Conservation (phyloP, 2,329 filamentous ascomycete genomes). For the Coniella lustricola region DNA sequence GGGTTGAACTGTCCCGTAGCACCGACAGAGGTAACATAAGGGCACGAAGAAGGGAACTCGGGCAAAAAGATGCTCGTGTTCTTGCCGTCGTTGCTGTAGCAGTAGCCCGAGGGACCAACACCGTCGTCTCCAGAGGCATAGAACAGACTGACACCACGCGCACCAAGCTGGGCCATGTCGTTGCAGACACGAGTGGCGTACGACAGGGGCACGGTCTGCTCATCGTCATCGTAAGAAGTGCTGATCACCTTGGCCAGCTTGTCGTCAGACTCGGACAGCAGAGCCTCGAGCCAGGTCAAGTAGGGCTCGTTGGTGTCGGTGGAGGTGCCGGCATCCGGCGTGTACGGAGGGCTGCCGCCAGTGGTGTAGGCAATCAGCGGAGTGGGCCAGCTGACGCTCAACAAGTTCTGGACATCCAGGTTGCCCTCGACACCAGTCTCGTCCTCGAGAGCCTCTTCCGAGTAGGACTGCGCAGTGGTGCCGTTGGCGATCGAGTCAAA, state of each 20-base stretch:
- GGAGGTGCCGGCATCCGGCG: conserved; percentile 6
- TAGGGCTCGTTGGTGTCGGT: conserved; percentile 25
- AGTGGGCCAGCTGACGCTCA: conserved; percentile 25
- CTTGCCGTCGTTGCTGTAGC: conserved; percentile 21
- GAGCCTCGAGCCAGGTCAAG: conserved; percentile 46
- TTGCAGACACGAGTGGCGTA: conserved; percentile 48
- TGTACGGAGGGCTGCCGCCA: conserved; percentile 26
- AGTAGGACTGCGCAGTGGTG: conserved; percentile 23
- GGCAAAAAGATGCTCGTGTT: conserved; percentile 37
- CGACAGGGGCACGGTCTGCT: conserved; percentile 51
- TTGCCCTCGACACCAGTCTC: conserved; percentile 46
- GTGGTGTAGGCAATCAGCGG: conserved; percentile 27
- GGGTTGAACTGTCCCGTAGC: conserved; percentile 37
- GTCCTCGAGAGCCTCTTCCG: conserved; percentile 24
- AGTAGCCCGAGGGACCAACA: conserved; percentile 27
- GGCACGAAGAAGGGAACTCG: conserved; percentile 35
- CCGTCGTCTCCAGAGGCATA: conserved; percentile 54
- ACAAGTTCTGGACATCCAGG: conserved; percentile 49
- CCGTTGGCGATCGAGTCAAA: conserved; percentile 28
- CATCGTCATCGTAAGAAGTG: conserved; percentile 61
- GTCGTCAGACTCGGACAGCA: conserved; percentile 42
- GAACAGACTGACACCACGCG: conserved; percentile 60
- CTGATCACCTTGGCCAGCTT: conserved; percentile 55
- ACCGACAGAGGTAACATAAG: conserved; percentile 57
- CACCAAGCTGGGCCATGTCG: conserved; percentile 57